These are phyloP conservation scores for Passiflora organensis DNA, from an alignment of 345 rosid species.

Conservation along the genomic window DNA sequence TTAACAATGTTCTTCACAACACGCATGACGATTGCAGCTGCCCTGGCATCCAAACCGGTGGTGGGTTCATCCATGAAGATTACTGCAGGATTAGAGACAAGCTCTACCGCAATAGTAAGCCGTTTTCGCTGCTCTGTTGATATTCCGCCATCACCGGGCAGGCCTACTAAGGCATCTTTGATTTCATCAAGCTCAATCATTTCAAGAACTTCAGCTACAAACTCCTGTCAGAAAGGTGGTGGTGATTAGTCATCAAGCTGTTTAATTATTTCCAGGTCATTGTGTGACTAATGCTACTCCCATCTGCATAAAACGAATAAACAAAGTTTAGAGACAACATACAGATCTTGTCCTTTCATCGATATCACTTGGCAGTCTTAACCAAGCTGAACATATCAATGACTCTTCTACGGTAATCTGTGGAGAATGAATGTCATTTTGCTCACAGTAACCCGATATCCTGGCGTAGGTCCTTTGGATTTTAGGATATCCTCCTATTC, in stretches of 20 bases:
- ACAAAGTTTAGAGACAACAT: constrained; percentile 11
- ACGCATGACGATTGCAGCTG: constrained; percentile 62
- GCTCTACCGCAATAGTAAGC: constrained; percentile 59
- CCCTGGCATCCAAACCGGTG: constrained; percentile 58
- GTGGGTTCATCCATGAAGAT: constrained; percentile 69
- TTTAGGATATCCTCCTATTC: constrained; percentile 41
- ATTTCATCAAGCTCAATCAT: constrained; percentile 49
- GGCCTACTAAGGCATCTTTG: constrained; percentile 46
- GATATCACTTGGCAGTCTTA: constrained; percentile 31
- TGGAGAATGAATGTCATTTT: constrained; percentile 42
- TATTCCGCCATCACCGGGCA: constrained; percentile 40
- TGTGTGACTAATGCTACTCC: too few species aligned
- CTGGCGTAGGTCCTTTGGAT: constrained; percentile 39
- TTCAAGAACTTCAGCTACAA: constrained; percentile 44
- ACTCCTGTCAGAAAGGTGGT: constrained; percentile 25
- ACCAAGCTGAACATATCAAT: constrained; percentile 35
- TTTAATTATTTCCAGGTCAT: too few species aligned
- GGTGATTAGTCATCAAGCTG: too few species aligned
- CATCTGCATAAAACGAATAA: too few species aligned
- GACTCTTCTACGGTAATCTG: constrained; percentile 40
- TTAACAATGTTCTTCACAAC: constrained; percentile 44
- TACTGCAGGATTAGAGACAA: constrained; percentile 51
- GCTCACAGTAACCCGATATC: constrained; percentile 45
- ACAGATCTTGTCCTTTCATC: constrained; percentile 31
- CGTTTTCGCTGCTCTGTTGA: constrained; percentile 52